Evolutionary conservation across 768 basidiomycete genomes (phyloP), one percentile per base, ranked within the genome.

Genomic region (Mycena indigotica): DNA sequence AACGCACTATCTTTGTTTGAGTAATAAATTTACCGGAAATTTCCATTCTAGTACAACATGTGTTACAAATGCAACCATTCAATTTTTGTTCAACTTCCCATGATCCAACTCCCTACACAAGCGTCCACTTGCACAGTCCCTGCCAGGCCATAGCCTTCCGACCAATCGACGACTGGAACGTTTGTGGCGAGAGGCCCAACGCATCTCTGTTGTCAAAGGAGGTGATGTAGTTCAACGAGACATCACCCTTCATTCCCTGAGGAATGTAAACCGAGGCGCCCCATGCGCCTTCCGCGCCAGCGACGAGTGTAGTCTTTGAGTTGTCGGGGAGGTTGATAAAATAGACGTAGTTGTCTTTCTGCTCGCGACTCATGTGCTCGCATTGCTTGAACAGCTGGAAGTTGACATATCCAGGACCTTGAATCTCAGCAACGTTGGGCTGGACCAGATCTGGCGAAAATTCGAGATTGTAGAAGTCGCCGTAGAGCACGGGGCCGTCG

Each of bases 381-480:
- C 80, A 82, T 56, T 72, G 69, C 62, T 80, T 82, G 58, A 72
- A 74, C 1, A 80, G 49, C 28, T 69, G 70, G 62, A 82, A 82
- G 38, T 62, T 70, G 23, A 72, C 65, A 57, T 68, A 71, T 39
- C 67, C 66, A n/a, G 75, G 75, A 23, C 72, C 64, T 48, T 69
- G 62, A 23, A 82, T 67, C 30, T 68, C 55, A 17, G 66, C 68
- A 3, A 60, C 67, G 4, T 69, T 52, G 15, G 80, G 80, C 58
- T 75, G 72, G 4, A 82, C 29, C 28, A 67, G 62, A 28, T 68
- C 56, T 15, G 72, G 69, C 56, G 67, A 62, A 38, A 79, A 66
- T 53, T 72, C 59, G 15, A 71, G 64, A n/a, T 67, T 51, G 56
- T 78, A 59, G 53, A 78, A 78, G 50, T 75, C 71, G 17, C 26